These are phyloP conservation scores for Lachnellula occidentalis DNA, from an alignment of 2,329 filamentous ascomycete genomes.

Conservation along the genomic window DNA sequence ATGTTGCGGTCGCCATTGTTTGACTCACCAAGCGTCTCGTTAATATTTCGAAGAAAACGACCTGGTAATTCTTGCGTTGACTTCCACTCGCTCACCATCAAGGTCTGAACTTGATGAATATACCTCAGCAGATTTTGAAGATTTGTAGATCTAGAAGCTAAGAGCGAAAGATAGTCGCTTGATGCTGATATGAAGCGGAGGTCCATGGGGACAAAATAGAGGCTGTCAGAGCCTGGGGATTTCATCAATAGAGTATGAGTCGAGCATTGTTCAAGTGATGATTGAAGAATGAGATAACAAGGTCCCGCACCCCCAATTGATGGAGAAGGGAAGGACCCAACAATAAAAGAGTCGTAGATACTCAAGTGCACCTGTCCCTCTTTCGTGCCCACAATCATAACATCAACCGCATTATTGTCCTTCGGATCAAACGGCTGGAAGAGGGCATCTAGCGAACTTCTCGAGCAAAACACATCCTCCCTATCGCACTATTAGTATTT, in stretches of 20 bases:
- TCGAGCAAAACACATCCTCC: conserved; percentile 32
- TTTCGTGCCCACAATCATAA: conserved; percentile 69
- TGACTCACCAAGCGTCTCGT: conserved; percentile 66
- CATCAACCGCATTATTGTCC: conserved; percentile 69
- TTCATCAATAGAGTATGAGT: conserved; percentile 67
- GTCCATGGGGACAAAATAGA: conserved; percentile 70
- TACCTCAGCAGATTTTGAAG: conserved; percentile 84
- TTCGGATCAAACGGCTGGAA: conserved; percentile 42
- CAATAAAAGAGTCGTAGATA: conserved; percentile 80
- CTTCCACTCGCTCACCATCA: conserved; percentile 78
- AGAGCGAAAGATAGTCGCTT: conserved; percentile 73
- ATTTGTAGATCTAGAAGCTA: conserved; percentile 82
- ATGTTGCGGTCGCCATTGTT: conserved; percentile 53
- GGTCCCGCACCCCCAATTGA: conserved; percentile 28
- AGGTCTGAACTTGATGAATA: conserved; percentile 70
- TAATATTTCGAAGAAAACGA: conserved; percentile 72
- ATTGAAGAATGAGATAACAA: conserved; percentile 47
- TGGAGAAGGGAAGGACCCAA: conserved; percentile 56
- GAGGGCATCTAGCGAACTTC: conserved; percentile 30
- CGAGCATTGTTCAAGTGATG: conserved; percentile 68
- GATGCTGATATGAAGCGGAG: conserved; percentile 76
- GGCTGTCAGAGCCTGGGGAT: conserved; percentile 35
- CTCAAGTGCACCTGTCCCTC: conserved; percentile 69
- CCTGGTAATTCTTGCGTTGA: conserved; percentile 72
- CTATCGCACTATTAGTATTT: conserved; percentile 17